Evolutionary conservation across 2,329 filamentous ascomycete genomes (phyloP), one percentile per base, ranked within the genome.

Genomic region (Colletotrichum godetiae): DNA sequence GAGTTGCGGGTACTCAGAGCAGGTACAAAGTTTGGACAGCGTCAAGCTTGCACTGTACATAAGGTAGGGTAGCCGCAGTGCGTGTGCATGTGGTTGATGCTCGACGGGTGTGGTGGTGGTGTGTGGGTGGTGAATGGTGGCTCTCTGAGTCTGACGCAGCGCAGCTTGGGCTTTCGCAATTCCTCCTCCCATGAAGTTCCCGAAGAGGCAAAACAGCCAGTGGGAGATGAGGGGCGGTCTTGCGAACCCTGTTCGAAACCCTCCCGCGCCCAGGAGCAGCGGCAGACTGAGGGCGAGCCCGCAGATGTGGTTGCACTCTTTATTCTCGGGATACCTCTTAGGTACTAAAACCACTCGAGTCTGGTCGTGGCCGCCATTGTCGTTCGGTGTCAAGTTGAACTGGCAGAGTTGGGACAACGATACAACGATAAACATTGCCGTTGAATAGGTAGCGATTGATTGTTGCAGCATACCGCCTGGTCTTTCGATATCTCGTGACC

Each of bases 1-100:
- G 49, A 56, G 61, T 62, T 71, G 67, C 71, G 56, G 56, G 67
- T 68, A 72, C 66, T n/a, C 29, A 24, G 58, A 63, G 65, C 52
- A 68, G 49, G 58, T 65, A 70, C 60, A 52, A 60, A 60, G 55
- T 64, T 19, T 66, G 61, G 49, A 55, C 10, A 61, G 35, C 33
- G 35, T 52, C 53, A 57, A 55, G 35, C 29, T 31, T 67, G 37
- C 42, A 49, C 65, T 58, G 42, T 55, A 69, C 42, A 42, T 55
- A 13, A n/a, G 27, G 59, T 59, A 55, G 53, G 55, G 31, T 57
- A 33, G 31, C n/a, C 35, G 49, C 27, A 7, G 42, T 49, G 42
- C 42, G 19, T 49, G 42, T 49, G 19, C 42, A 49, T 49, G 42
- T 46, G 55, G 24, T 56, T 42, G 65, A 13, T 42, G n/a, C 46